Percentiles rank a stretch among this genome's conserved stretches.
Conservation (phyloP, 2,329 filamentous ascomycete genomes). For the Tolypocladium amazonense region DNA sequence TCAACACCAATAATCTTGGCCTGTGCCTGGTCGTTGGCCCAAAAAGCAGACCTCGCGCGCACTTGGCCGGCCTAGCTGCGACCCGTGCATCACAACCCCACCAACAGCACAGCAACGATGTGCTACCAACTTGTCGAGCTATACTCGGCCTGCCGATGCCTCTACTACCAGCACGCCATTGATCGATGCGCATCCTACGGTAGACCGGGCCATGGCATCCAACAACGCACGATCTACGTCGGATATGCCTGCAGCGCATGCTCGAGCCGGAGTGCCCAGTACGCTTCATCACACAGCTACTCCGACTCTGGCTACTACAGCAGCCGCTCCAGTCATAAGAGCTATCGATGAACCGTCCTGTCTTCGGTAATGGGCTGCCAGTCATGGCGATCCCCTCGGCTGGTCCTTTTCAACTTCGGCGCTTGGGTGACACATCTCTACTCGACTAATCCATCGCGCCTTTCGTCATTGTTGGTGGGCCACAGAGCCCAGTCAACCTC, state of each 20-base stretch:
- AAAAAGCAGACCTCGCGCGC: background rate
- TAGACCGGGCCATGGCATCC: constrained; percentile 58
- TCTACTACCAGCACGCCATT: constrained; percentile 80
- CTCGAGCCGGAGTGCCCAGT: constrained; percentile 23
- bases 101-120: constrained; percentile 38
- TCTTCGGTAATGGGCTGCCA: constrained; percentile 39
- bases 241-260: constrained; percentile 59
- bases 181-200: constrained; percentile 72
- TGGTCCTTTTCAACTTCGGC: constrained; percentile 31
- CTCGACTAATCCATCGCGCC: constrained; percentile 35
- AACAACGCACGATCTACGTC: constrained; percentile 69
- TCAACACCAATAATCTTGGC: background rate
- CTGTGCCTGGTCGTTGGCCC: background rate
- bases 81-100: constrained; percentile 1
- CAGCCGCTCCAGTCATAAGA: constrained; percentile 31
- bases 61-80: background rate
- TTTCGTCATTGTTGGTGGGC: constrained; percentile 37
- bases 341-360: constrained; percentile 41
- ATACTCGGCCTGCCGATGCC: constrained; percentile 76
- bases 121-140: constrained; percentile 80
- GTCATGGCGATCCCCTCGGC: constrained; percentile 27
- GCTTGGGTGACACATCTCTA: constrained; percentile 39
- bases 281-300: constrained; percentile 30
- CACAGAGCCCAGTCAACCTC: constrained; percentile 25
- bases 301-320: constrained; percentile 47